Conservation (phyloP, 2,329 filamentous ascomycete species). For the Claviceps sp. region DNA sequence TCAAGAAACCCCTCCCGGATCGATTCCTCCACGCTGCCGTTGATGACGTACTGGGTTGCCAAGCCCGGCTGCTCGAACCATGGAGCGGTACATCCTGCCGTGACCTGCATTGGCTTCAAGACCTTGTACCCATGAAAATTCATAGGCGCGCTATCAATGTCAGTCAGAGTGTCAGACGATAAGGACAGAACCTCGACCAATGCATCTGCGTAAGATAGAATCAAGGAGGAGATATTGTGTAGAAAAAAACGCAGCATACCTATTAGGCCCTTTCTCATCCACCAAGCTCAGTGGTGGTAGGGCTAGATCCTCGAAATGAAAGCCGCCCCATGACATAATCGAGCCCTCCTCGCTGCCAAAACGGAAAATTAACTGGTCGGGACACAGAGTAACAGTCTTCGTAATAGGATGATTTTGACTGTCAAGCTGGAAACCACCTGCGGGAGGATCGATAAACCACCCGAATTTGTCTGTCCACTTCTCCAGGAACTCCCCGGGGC, state of each 20-base stretch:
- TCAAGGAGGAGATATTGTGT: no score
- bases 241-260: not conserved
- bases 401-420: not conserved
- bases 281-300: not conserved
- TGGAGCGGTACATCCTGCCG: not conserved
- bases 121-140: slow-evolving; percentile 1
- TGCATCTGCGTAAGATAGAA: no score
- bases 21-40: not conserved
- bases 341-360: not conserved
- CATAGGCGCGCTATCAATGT: not conserved
- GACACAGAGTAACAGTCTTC: not conserved
- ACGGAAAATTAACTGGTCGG: not conserved
- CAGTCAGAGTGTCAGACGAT: not conserved
- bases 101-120: not conserved
- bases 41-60: not conserved
- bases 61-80: slow-evolving; percentile 2
- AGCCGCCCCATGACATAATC: not conserved
- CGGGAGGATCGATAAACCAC: not conserved
- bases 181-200: not conserved
- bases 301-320: not conserved
- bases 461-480: not conserved
- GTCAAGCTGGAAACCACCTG: not conserved
- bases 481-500: not conserved
- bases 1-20: not conserved
- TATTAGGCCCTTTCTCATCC: not conserved